These are phyloP conservation scores for Symbiodinium pilosum DNA, from an alignment of 73 alveolate genomes.

Conservation along the genomic window DNA sequence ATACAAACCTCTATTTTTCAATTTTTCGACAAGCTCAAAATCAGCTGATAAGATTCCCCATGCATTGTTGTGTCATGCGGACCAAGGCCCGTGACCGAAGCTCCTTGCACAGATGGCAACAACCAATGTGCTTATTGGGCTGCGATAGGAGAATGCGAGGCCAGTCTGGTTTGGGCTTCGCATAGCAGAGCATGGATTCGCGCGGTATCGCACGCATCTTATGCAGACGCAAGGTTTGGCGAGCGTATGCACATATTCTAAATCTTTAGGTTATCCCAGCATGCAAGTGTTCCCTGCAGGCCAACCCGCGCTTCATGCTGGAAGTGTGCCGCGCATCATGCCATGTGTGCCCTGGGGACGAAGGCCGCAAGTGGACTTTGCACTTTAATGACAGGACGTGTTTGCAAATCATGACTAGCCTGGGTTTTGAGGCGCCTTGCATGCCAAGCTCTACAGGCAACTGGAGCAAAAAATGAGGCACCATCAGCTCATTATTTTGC, in stretches of 20 bases:
- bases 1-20: neutral
- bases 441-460: neutral
- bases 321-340: slow-evolving; percentile 61
- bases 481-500: too few species aligned
- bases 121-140: slow-evolving; percentile 89
- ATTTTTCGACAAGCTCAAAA: neutral
- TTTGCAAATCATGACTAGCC: too few species aligned
- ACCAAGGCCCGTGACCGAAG: neutral
- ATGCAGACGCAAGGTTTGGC: too few species aligned
- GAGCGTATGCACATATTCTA: neutral
- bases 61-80: neutral
- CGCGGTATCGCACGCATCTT: neutral
- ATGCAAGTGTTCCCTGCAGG: neutral
- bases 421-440: neutral
- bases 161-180: neutral
- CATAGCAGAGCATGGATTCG: neutral
- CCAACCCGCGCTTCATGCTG: slow-evolving; percentile 68
- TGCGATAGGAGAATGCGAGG: slow-evolving; percentile 80
- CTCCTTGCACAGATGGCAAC: slow-evolving; percentile 30
- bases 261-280: neutral
- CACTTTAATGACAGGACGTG: neutral
- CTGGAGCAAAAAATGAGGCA: neutral
- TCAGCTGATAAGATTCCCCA: neutral
- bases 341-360: slow-evolving; percentile 58
- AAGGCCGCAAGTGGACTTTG: neutral